Percentiles rank a stretch among this genome's conserved stretches.
Evolutionary conservation across 768 basidiomycete genomes (phyloP).

Genomic region (Termitomyces titanicus): DNA sequence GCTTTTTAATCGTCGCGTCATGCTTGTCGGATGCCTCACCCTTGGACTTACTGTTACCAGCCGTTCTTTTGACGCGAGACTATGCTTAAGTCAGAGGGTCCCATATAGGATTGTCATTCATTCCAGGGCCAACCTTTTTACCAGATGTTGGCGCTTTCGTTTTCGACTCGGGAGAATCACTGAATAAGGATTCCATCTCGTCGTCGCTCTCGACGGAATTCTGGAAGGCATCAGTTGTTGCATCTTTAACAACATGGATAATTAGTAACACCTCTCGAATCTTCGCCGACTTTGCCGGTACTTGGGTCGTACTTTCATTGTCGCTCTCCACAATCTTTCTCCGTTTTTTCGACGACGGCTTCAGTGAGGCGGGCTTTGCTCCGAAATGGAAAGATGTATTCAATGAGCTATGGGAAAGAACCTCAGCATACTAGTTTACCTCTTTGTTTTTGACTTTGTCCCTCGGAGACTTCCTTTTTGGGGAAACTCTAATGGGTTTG

Average conservation of each 20-base stretch:
- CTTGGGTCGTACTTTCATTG: neutral
- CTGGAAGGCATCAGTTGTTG: slow-evolving; percentile 1
- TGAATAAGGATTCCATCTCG: slow-evolving; percentile 56
- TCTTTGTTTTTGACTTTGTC: neutral
- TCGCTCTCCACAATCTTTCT: slow-evolving; percentile 10
- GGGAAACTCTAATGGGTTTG: neutral
- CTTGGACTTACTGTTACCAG: slow-evolving; percentile 25
- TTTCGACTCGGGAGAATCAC: slow-evolving; percentile 48
- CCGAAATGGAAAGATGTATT: neutral
- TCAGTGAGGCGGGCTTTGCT: neutral
- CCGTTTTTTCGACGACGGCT: slow-evolving; percentile 3
- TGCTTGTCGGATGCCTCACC: slow-evolving; percentile 42
- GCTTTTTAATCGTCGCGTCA: slow-evolving; percentile 69
- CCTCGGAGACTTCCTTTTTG: neutral
- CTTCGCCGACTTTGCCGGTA: neutral
- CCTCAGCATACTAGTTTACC: neutral
- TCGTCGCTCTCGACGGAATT: slow-evolving; percentile 44
- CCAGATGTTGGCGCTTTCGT: slow-evolving; percentile 8
- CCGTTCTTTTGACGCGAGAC: slow-evolving; percentile 20
- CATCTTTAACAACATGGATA: neutral
- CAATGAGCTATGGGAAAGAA: neutral
- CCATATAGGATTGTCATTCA: neutral
- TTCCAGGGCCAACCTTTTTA: slow-evolving; percentile 18
- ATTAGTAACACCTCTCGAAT: neutral
- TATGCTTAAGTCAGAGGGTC: slow-evolving; percentile 2